These are phyloP conservation scores for Boletales sp. DNA, from an alignment of 768 basidiomycete genomes.

Conservation along the genomic window DNA sequence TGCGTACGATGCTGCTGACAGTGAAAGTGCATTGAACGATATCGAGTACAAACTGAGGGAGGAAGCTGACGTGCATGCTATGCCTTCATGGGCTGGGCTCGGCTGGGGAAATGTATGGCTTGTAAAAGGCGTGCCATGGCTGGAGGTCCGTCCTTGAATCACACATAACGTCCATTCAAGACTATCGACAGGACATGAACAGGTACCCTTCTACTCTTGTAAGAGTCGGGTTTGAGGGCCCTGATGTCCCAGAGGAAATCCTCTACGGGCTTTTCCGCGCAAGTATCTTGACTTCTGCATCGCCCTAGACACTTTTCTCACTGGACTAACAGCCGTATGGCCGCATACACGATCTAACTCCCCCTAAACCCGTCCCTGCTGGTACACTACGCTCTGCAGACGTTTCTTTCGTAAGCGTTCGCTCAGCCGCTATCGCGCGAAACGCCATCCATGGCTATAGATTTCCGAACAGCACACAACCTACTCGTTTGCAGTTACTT, in stretches of 20 bases:
- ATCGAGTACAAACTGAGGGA: conserved; percentile 50
- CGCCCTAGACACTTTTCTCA: neutral
- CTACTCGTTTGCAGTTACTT: conserved; percentile 48
- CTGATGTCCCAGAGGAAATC: conserved; percentile 77
- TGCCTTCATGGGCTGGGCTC: conserved; percentile 62
- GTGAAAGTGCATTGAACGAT: conserved; percentile 37
- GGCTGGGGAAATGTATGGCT: conserved; percentile 57
- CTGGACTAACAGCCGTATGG: conserved; percentile 66
- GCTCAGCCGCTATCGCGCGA: conserved; percentile 75
- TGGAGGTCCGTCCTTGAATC: conserved; percentile 51
- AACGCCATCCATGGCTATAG: conserved; percentile 72
- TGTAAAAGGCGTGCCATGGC: conserved; percentile 77
- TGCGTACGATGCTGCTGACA: conserved; percentile 43
- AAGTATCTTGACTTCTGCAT: conserved; percentile 24
- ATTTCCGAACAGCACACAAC: conserved; percentile 27
- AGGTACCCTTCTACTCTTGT: conserved; percentile 72
- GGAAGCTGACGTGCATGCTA: conserved; percentile 43
- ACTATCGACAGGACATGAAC: conserved; percentile 66
- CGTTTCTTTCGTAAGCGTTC: conserved; percentile 58
- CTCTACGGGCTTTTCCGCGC: conserved; percentile 79
- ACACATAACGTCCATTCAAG: neutral
- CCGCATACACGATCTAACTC: conserved; percentile 61
- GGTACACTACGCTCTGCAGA: conserved; percentile 65
- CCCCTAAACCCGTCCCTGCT: conserved; percentile 57
- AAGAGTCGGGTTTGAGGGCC: conserved; percentile 83